Evolutionary conservation across 2,329 filamentous ascomycete species (phyloP).

Genomic region (Ophiostoma populinum): DNA sequence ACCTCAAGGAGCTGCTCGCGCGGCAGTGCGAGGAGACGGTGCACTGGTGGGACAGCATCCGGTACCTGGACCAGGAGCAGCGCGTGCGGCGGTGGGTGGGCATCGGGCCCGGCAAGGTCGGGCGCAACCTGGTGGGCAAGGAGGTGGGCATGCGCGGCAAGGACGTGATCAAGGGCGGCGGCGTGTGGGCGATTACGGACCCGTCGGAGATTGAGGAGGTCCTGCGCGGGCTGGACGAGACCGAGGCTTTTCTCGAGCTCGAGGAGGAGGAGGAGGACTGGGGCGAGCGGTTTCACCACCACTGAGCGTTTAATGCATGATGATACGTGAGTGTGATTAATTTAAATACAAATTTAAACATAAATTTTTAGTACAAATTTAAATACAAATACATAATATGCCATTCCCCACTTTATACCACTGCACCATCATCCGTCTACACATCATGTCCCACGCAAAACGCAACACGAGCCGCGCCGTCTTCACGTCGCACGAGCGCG

Average conservation of each 20-base stretch:
- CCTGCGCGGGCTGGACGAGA: slow-evolving; percentile 47
- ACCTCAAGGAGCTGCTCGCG: slow-evolving; percentile 64
- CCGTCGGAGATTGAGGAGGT: slow-evolving; percentile 59
- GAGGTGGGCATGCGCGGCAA: slow-evolving; percentile 76
- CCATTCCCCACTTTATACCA: too few relatives aligned
- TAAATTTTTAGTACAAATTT: too few relatives aligned
- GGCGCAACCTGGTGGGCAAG: slow-evolving; percentile 82
- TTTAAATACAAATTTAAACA: background rate
- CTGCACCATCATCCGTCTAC: slow-evolving; percentile 16
- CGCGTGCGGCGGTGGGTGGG: slow-evolving; percentile 76
- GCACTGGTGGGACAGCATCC: slow-evolving; percentile 85
- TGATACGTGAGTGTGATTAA: too few relatives aligned
- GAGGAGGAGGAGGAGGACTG: slow-evolving; percentile 1
- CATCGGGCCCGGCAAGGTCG: slow-evolving; percentile 86
- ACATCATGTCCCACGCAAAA: slow-evolving; percentile 34
- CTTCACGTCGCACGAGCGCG: slow-evolving; percentile 84
- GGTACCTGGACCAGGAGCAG: slow-evolving; percentile 69
- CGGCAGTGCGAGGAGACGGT: slow-evolving; percentile 83
- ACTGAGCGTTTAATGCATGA: too few relatives aligned
- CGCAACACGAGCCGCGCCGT: slow-evolving; percentile 83
- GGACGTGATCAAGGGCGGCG: slow-evolving; percentile 68
- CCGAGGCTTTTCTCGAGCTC: slow-evolving; percentile 26
- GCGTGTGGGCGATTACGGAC: slow-evolving; percentile 81
- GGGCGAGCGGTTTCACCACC: background rate
- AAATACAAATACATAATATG: too few relatives aligned